Base-by-base conservation (phyloP, 83 land plant species). In the Thuja plicata region DNA sequence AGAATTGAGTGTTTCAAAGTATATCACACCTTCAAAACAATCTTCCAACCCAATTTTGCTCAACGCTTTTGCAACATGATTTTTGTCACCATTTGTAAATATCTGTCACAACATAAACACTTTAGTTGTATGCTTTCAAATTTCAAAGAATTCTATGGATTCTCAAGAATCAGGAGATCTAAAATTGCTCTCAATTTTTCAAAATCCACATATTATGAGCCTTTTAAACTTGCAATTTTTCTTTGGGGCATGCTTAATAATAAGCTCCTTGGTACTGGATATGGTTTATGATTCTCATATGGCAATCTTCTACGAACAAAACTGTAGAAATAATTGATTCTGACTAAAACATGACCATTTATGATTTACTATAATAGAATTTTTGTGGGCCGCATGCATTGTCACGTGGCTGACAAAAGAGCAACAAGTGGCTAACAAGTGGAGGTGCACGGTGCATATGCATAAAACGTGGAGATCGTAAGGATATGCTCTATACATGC, bases 1-100 rank as follows among this genome's bases (percentile, higher is more conserved):
- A 86, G 94, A 88, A 82, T 96, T 97, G 48, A 97, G 91, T n/a
- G 95, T 97, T 83, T 97, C 99, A 89, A 97, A 97, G 93, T 95
- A 95, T 54, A 97, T 94, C 21, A 96, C 84, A 52, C 94, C 95
- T 88, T 97, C 93, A 94, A 96, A 97, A 79, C 97, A 96, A 84
- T 94, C 99, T 87, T 96, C 96, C 86, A 97, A 81, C 0, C 98
- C 99, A 84, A 96, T 82, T 90, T 89, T 91, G 52, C 57, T 92
- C 11, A 97, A 92, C 48, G 90, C 97, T 84, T 92, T 87, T 66
- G 78, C 88, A 34, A 92, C 97, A 88, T 97, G 99, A 27, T 79
- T 87, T 91, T 91, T 91, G 86, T 97, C 97, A 34, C 92, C 95
- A 88, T 97, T 97, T 7, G 99, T 97, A 90, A 97, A 97, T 60